Base-by-base conservation (phyloP, 2,329 filamentous ascomycete genomes). In the Xylaria sp. region DNA sequence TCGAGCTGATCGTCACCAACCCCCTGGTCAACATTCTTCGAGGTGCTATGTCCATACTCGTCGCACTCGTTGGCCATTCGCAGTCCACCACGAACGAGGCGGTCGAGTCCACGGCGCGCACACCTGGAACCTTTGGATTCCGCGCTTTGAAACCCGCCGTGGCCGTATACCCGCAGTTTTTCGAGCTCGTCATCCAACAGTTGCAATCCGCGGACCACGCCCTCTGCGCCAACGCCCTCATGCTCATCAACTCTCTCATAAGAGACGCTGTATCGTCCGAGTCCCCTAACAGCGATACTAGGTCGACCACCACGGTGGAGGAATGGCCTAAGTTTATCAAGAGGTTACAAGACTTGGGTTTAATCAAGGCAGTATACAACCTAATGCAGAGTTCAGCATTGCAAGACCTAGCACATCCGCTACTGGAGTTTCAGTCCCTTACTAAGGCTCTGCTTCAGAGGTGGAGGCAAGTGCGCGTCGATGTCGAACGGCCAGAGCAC, bases 271-370 rank as follows among this genome's bases (percentile, higher is more conserved):
- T 97, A 47, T 89, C 89, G 22, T 87, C 84, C 66, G 90, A 93
- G 40, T 83, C 87, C 54, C 63, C 65, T 8, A 69, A 67, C 4
- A 69, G 69, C 55, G 66, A 67, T 22, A 65, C 61, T 13, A 73
- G 72, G 58, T 66, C 66, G 9, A 62, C 60, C 43, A 71, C 69
- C 2, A 68, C 73, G 1, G 75, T 72, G 16, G 86, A 90, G 56
- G 93, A 97, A 66, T 97, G 94, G 92, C 90, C 92, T 44, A 94
- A 90, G 66, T 95, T 97, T 66, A 92, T 99, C 72, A 96, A 96
- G 76, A 83, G 87, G 60, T 74, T 99, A 62, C 94, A 97, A 72
- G 93, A 97, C 73, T 76, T 97, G 24, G 94, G 93, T 0, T 85
- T 97, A 38, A 96, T 97, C 61, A 91, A 91, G 71, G 90, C 91